Percentiles rank a stretch among this genome's conserved stretches.
These are phyloP conservation scores for Corylus avellana DNA, from an alignment of 306 rosid species.

Conservation along the genomic window DNA sequence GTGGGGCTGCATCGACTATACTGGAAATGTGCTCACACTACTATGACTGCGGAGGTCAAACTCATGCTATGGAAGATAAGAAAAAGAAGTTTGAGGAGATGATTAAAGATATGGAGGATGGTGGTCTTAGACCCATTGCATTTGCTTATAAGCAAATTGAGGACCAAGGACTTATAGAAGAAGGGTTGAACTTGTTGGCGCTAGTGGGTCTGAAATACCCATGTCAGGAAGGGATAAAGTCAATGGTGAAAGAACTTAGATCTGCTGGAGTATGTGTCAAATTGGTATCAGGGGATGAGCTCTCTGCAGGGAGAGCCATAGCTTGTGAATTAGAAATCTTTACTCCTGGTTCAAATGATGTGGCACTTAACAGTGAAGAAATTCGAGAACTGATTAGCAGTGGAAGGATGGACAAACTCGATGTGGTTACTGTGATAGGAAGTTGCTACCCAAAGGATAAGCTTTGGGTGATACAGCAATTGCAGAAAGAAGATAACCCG, in stretches of 20 bases:
- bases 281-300: slow-evolving; percentile 60
- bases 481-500: slow-evolving; percentile 36
- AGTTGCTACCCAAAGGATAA: slow-evolving; percentile 44
- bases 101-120: slow-evolving; percentile 42
- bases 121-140: slow-evolving; percentile 56
- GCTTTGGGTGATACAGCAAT: slow-evolving; percentile 37
- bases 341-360: not conserved
- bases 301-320: slow-evolving; percentile 18
- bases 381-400: slow-evolving; percentile 17
- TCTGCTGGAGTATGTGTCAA: slow-evolving; percentile 33
- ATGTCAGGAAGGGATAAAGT: slow-evolving; percentile 20
- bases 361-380: slow-evolving; percentile 30
- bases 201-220: slow-evolving; percentile 44
- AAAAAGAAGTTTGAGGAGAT: slow-evolving; percentile 27
- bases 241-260: slow-evolving; percentile 31
- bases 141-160: slow-evolving; percentile 47
- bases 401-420: slow-evolving; percentile 22
- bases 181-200: slow-evolving; percentile 52
- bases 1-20: slow-evolving; percentile 54
- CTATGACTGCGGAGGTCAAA: slow-evolving; percentile 38
- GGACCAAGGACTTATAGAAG: slow-evolving; percentile 31
- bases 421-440: slow-evolving; percentile 40
- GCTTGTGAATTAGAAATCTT: slow-evolving; percentile 50
- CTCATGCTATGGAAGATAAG: slow-evolving; percentile 30
- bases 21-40: slow-evolving; percentile 57